Percentiles rank a stretch among this genome's conserved stretches.
Evolutionary conservation across 2,329 filamentous ascomycete genomes (phyloP).

Genomic region (Fusarium nurragi): DNA sequence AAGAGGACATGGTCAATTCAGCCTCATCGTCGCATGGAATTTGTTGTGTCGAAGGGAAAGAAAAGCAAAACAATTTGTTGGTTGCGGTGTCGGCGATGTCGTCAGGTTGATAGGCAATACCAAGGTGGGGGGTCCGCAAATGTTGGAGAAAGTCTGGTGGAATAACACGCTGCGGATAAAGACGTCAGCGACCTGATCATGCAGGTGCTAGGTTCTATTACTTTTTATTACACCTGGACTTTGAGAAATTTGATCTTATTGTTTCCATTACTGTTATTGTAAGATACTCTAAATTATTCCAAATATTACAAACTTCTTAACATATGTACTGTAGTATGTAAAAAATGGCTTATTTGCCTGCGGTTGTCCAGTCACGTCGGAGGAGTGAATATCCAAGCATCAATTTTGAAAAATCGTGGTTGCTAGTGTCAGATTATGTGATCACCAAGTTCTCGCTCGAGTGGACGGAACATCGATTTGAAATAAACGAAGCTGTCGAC

Average conservation of each 20-base stretch:
- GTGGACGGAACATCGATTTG: neutral
- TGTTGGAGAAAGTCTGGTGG: slow-evolving; percentile 38
- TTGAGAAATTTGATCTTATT: too few relatives aligned
- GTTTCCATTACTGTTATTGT: too few relatives aligned
- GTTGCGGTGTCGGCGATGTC: slow-evolving; percentile 40
- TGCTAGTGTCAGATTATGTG: slow-evolving; percentile 4
- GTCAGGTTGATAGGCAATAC: slow-evolving; percentile 33
- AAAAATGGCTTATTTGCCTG: slow-evolving; percentile 3
- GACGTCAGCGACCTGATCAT: slow-evolving; percentile 31
- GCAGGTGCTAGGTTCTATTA: too few relatives aligned
- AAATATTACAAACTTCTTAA: too few relatives aligned
- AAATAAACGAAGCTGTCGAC: slow-evolving; percentile 2
- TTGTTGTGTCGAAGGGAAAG: slow-evolving; percentile 3
- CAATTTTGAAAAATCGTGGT: neutral
- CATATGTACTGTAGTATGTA: too few relatives aligned
- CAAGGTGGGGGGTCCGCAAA: slow-evolving; percentile 30
- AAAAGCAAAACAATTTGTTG: slow-evolving; percentile 9
- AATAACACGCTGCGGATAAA: slow-evolving; percentile 30
- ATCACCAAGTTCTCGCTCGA: neutral
- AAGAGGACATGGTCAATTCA: slow-evolving; percentile 58
- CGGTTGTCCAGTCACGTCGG: neutral
- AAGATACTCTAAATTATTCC: too few relatives aligned
- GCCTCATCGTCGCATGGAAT: slow-evolving; percentile 42
- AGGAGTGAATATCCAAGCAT: neutral
- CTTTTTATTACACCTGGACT: too few relatives aligned